Evolutionary conservation across 2,329 filamentous ascomycete species (phyloP).

Genomic region (Pseudogymnoascus sp.): DNA sequence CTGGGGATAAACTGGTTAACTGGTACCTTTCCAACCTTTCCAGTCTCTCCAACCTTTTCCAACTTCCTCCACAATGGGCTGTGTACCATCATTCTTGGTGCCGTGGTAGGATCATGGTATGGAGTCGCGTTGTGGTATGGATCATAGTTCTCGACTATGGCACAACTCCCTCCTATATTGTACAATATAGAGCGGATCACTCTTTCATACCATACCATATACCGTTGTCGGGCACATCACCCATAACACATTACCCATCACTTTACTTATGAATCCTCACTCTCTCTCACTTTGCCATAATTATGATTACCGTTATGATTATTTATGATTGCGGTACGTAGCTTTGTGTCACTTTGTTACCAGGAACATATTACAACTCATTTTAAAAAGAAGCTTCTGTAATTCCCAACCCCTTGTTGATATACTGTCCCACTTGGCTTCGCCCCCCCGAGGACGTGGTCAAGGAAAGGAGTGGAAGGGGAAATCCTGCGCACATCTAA

Average conservation of each 20-base stretch:
- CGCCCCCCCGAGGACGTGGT: not conserved
- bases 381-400: conserved; percentile 7
- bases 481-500: not conserved
- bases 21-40: not conserved
- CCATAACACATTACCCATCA: not conserved
- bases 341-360: too few species aligned
- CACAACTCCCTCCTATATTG: not conserved
- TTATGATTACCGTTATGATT: too few species aligned
- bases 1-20: not conserved
- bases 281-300: too few species aligned
- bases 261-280: not conserved
- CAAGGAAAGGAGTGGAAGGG: not conserved
- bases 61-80: not conserved
- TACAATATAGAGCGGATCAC: not conserved
- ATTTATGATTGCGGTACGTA: not conserved
- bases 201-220: not conserved
- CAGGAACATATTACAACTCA: not conserved
- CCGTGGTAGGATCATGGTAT: not conserved
- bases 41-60: not conserved
- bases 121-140: not conserved
- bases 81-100: not conserved
- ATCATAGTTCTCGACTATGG: not conserved
- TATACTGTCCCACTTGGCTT: conserved; percentile 1
- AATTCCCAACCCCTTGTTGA: not conserved
- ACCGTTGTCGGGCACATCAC: not conserved